These are phyloP conservation scores for Plantago ovata DNA, from an alignment of 257 asterid species.

Conservation along the genomic window DNA sequence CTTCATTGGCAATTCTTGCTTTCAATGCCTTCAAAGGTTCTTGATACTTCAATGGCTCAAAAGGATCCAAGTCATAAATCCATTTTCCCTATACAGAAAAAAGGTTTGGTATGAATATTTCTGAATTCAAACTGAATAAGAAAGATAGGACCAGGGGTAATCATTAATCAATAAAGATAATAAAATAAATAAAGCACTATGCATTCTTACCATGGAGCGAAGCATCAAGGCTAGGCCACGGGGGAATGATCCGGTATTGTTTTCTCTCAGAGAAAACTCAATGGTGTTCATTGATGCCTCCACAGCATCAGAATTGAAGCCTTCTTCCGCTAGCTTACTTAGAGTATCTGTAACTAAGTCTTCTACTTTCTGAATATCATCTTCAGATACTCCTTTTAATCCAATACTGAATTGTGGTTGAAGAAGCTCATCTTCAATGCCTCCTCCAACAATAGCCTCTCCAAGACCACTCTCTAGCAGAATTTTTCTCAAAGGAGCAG, in stretches of 20 bases:
- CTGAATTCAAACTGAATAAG: conserved; percentile 13
- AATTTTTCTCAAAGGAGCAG: conserved; percentile 92
- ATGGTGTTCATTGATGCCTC: conserved; percentile 99
- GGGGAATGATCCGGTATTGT: conserved; percentile 97
- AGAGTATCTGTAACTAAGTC: conserved; percentile 62
- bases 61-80: conserved; percentile 96
- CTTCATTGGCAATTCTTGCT: conserved; percentile 84
- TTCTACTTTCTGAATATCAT: conserved; percentile 69
- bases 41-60: conserved; percentile 87
- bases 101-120: conserved; percentile 18
- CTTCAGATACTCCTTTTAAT: conserved; percentile 89
- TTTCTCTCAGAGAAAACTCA: conserved; percentile 96
- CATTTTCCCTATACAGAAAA: conserved; percentile 72
- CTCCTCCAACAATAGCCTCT: conserved; percentile 97
- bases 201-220: conserved; percentile 69
- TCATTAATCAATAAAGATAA: conserved; percentile 17
- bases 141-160: background rate
- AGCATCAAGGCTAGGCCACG: conserved; percentile 98
- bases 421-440: conserved; percentile 93
- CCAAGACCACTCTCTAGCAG: conserved; percentile 95
- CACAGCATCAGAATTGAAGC: conserved; percentile 87
- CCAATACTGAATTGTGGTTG: conserved; percentile 98
- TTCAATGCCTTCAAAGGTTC: conserved; percentile 78
- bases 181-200: conserved; percentile 13
- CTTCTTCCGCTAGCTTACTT: conserved; percentile 71